Percentiles rank a stretch among this genome's conserved stretches.
Conservation (phyloP, 495 filamentous ascomycete species). For the Chaetomium fimeti region DNA sequence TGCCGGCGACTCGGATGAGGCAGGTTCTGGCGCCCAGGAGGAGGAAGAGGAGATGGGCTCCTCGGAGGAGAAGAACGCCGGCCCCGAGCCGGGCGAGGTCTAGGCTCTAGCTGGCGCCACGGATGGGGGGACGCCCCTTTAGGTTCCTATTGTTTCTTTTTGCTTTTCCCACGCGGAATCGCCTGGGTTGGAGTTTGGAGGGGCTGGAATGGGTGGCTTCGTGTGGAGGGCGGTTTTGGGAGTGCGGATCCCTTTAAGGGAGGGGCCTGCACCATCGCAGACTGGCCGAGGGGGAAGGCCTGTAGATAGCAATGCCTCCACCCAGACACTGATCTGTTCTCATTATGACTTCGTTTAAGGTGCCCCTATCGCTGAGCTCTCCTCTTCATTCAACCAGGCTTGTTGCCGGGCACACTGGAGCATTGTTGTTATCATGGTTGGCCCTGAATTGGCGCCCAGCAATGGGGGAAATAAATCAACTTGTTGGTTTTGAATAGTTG, state of each 20-base stretch:
- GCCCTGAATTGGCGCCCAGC: no score
- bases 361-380: no score
- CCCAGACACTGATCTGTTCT: no score
- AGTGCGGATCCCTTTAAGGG: background rate
- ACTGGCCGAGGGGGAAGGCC: background rate
- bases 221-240: background rate
- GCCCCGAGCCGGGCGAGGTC: background rate
- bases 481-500: no score
- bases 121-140: background rate
- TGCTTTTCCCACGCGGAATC: background rate
- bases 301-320: no score
- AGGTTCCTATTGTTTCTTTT: background rate
- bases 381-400: no score
- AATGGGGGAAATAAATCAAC: no score
- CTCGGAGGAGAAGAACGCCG: background rate
- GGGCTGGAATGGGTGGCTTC: background rate
- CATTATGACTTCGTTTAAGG: no score
- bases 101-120: background rate
- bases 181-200: background rate
- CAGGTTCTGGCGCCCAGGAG: background rate
- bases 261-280: background rate
- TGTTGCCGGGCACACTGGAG: no score
- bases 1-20: background rate
- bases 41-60: background rate
- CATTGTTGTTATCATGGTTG: no score